A percentile compares a stretch with the other conserved stretches of the same genome.
phyloP scores from a whole-genome alignment of 306 rosid genomes.

The Quercus robur region DNA sequence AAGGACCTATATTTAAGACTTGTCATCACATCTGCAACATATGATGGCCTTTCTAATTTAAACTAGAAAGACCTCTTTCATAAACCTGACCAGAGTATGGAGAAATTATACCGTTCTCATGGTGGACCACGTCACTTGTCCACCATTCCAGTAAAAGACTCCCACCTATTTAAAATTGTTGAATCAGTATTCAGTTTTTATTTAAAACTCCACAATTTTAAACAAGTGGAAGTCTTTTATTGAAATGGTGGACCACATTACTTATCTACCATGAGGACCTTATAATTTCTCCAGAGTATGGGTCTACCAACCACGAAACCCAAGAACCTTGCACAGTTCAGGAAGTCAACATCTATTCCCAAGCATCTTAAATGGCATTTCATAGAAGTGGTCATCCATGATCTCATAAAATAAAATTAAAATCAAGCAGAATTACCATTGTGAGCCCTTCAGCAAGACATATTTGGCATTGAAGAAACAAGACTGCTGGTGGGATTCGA shows the following conservation, averaged over 20 bases:
- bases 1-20: slow-evolving; percentile 8
- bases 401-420: slow-evolving; percentile 3
- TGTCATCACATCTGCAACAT: neutral
- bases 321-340: neutral
- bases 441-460: slow-evolving; percentile 88
- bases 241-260: no score
- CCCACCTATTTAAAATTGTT: no score
- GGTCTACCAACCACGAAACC: neutral
- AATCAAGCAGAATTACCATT: slow-evolving; percentile 57
- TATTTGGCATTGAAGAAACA: slow-evolving; percentile 88
- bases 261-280: no score
- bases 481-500: slow-evolving; percentile 68
- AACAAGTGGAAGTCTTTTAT: no score
- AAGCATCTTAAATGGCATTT: neutral
- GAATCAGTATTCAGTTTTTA: no score
- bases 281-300: neutral
- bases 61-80: neutral
- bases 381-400: slow-evolving; percentile 16
- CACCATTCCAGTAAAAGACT: no score
- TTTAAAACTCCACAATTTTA: no score
- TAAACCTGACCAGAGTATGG: neutral
- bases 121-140: no score
- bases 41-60: slow-evolving; percentile 8
- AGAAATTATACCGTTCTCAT: no score
- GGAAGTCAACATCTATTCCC: slow-evolving; percentile 11